phyloP scores from a whole-genome alignment of 306 rosid genomes.

The Glycine tomentella region DNA sequence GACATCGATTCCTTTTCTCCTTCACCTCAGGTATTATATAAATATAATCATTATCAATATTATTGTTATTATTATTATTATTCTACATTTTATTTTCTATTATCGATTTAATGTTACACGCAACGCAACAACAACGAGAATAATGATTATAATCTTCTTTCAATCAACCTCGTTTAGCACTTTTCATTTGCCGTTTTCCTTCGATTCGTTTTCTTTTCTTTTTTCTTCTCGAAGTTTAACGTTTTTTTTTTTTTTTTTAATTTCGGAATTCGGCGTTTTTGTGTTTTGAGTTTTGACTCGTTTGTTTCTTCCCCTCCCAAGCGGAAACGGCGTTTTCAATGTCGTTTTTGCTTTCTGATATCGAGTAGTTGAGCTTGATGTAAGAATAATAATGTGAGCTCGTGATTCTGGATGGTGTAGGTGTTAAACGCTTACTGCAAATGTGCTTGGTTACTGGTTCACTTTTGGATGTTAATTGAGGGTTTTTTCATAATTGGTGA shows the following conservation, averaged over 20 bases:
- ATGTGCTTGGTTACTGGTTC: slow-evolving; percentile 16
- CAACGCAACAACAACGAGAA: background rate
- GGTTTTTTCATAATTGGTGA: background rate
- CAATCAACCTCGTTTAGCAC: background rate
- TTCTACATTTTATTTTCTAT: slow-evolving; percentile 45
- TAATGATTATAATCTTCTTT: background rate
- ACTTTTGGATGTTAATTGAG: slow-evolving; percentile 1
- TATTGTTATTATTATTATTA: background rate
- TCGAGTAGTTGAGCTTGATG: background rate
- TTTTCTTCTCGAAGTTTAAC: no score
- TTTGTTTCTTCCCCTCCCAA: background rate
- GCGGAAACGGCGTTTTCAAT: background rate
- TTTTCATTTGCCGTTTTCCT: background rate
- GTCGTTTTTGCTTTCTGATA: background rate
- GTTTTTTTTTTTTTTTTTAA: background rate
- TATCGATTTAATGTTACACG: background rate
- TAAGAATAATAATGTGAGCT: background rate
- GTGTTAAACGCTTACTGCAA: slow-evolving; percentile 15
- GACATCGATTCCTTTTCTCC: slow-evolving; percentile 83
- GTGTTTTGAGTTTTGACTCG: background rate
- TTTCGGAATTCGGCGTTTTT: background rate
- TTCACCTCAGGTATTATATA: slow-evolving; percentile 63
- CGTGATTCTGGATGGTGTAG: background rate
- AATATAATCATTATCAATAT: background rate
- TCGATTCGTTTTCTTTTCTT: background rate